Evolutionary conservation across 2,329 filamentous ascomycete genomes (phyloP).

Genomic region (Sclerotinia trifoliorum): DNA sequence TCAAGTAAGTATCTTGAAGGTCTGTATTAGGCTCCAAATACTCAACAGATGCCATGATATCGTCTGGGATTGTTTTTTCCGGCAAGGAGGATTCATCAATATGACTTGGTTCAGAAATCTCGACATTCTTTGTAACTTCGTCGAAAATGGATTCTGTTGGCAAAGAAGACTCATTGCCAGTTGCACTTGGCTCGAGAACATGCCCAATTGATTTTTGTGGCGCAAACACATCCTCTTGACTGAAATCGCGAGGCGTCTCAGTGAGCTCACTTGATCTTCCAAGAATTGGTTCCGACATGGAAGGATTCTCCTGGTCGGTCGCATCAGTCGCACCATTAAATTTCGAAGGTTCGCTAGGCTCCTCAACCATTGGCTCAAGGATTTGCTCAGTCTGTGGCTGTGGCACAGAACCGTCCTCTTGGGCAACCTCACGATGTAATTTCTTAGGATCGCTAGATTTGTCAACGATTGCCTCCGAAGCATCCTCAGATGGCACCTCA

Average conservation of each 20-base stretch:
- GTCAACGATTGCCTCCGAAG: background rate
- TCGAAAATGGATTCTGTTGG: background rate
- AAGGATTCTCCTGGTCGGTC: background rate
- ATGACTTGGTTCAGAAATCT: background rate
- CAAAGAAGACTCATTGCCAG: background rate
- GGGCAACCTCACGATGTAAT: background rate
- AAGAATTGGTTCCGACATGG: background rate
- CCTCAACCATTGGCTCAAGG: background rate
- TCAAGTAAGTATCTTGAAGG: background rate
- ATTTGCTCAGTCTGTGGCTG: background rate
- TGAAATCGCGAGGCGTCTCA: background rate
- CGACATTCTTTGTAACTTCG: background rate
- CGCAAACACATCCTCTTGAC: background rate
- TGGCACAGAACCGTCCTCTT: background rate
- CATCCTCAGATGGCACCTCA: background rate
- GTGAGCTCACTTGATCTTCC: background rate
- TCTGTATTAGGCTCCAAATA: background rate
- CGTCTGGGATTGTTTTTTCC: background rate
- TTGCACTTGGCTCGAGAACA: background rate
- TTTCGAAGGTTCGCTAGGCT: background rate
- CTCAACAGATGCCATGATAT: background rate
- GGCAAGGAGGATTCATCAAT: background rate
- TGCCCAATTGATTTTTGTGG: background rate
- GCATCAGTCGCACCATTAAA: too few relatives aligned
- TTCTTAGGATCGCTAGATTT: background rate